Conservation (phyloP, 2,329 filamentous ascomycete species). For the Aspergillus sp. region DNA sequence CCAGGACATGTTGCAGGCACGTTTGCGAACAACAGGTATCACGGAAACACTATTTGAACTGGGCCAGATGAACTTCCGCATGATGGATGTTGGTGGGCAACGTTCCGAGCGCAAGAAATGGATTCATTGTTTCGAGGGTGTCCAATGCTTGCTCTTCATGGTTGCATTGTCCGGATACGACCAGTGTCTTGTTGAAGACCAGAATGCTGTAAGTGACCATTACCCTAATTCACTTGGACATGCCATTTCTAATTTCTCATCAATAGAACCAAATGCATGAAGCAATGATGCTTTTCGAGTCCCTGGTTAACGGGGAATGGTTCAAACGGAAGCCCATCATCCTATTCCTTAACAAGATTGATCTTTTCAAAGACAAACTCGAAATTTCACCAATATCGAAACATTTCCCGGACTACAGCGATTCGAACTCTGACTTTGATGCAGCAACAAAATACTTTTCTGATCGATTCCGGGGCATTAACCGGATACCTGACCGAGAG, state of each 20-base stretch:
- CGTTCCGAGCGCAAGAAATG: constrained; percentile 94
- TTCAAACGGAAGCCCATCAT: constrained; percentile 80
- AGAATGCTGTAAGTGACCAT: constrained; percentile 75
- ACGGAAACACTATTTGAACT: constrained; percentile 93
- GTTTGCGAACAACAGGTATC: constrained; percentile 90
- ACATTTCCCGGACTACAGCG: constrained; percentile 77
- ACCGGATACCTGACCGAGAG: constrained; percentile 60
- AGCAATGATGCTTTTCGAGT: constrained; percentile 83
- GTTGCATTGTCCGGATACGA: constrained; percentile 96
- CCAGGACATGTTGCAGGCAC: constrained; percentile 88
- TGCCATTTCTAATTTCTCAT: constrained; percentile 14
- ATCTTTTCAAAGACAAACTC: constrained; percentile 78
- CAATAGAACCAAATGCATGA: constrained; percentile 86
- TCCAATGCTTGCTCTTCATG: constrained; percentile 87
- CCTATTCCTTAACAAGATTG: constrained; percentile 85
- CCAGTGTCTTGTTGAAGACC: constrained; percentile 92
- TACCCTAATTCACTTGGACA: not conserved
- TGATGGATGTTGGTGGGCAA: constrained; percentile 94
- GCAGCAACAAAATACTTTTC: constrained; percentile 78
- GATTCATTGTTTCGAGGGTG: constrained; percentile 96
- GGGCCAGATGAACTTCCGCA: constrained; percentile 88
- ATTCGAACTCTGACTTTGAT: constrained; percentile 69
- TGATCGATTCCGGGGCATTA: constrained; percentile 75
- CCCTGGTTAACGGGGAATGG: constrained; percentile 83
- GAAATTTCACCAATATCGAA: constrained; percentile 68